phyloP scores from a whole-genome alignment of 352 stramenopile species.

The Globisporangium sylvaticum region DNA sequence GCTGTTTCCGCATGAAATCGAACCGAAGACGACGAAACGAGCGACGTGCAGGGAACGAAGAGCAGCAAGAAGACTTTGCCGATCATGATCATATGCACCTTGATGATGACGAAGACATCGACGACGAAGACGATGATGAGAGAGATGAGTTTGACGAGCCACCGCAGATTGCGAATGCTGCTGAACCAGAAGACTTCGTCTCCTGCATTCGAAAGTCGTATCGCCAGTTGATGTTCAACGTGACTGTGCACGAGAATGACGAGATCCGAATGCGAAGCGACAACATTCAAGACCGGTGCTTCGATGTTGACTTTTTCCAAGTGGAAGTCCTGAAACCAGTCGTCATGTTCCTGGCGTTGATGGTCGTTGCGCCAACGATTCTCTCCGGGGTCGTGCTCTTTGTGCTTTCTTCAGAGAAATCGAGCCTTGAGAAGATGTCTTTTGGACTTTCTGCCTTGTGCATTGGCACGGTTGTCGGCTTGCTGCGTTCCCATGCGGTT shows the following conservation, averaged over 20 bases:
- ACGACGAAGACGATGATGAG: conserved; percentile 32
- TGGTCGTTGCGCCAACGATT: conserved; percentile 56
- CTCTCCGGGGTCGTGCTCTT: conserved; percentile 40
- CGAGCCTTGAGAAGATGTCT: conserved; percentile 42
- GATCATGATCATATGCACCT: conserved; percentile 35
- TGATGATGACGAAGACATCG: conserved; percentile 36
- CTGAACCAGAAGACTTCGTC: conserved; percentile 43
- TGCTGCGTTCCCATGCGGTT: conserved; percentile 43
- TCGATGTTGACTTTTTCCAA: conserved; percentile 67
- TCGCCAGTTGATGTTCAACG: conserved; percentile 64
- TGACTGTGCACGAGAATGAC: conserved; percentile 73
- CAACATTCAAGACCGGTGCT: conserved; percentile 61
- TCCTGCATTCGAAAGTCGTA: conserved; percentile 54
- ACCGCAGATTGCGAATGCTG: conserved; percentile 1
- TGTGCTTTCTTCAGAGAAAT: conserved; percentile 30
- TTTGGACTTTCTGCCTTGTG: conserved; percentile 54
- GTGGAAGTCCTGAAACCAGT: conserved; percentile 60
- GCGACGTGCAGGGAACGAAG: conserved; percentile 20
- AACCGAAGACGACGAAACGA: conserved; percentile 38
- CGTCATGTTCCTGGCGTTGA: conserved; percentile 32
- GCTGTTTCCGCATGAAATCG: conserved; percentile 55
- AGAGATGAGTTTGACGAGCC: conserved; percentile 17
- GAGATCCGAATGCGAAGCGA: conserved; percentile 50
- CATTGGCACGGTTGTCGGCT: conserved; percentile 30
- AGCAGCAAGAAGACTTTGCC: conserved; percentile 14